Conservation (phyloP, 2,329 filamentous ascomycete species). For the Ascochyta lentis region DNA sequence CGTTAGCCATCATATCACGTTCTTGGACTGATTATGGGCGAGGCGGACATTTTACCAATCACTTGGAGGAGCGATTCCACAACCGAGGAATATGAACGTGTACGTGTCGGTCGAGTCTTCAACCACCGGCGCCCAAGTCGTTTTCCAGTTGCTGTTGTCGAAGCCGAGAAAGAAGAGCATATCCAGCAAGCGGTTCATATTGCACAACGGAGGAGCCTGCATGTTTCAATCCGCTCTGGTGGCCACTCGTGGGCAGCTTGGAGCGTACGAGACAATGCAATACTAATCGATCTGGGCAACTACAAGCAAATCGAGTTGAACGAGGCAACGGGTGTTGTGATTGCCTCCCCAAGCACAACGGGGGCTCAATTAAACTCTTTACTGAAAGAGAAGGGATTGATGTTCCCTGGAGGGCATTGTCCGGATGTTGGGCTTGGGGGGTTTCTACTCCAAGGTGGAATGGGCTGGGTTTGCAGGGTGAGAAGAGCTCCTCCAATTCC, state of each 20-base stretch:
- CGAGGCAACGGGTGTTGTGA: neutral
- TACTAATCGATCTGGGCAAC: neutral
- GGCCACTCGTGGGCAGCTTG: neutral
- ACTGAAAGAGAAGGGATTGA: neutral
- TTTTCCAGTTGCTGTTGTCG: conserved; percentile 53
- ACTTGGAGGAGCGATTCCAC: neutral
- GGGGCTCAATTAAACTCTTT: neutral
- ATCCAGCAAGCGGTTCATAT: conserved; percentile 18
- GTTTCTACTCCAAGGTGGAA: conserved; percentile 63
- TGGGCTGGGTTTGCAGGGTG: conserved; percentile 58
- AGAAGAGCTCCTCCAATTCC: neutral
- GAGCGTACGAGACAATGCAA: neutral
- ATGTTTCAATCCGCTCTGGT: neutral
- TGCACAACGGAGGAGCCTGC: neutral
- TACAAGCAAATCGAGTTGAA: neutral
- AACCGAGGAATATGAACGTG: neutral
- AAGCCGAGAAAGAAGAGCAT: conserved; percentile 43
- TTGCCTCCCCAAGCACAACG: neutral
- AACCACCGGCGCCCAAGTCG: conserved; percentile 40
- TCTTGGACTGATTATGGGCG: neutral
- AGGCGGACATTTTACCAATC: neutral
- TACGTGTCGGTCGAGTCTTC: neutral
- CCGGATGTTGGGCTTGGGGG: conserved; percentile 63
- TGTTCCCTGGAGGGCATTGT: conserved; percentile 64
- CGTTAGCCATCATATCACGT: neutral